phyloP scores from a whole-genome alignment of 2,329 filamentous ascomycete species.

The Knufia petricola region DNA sequence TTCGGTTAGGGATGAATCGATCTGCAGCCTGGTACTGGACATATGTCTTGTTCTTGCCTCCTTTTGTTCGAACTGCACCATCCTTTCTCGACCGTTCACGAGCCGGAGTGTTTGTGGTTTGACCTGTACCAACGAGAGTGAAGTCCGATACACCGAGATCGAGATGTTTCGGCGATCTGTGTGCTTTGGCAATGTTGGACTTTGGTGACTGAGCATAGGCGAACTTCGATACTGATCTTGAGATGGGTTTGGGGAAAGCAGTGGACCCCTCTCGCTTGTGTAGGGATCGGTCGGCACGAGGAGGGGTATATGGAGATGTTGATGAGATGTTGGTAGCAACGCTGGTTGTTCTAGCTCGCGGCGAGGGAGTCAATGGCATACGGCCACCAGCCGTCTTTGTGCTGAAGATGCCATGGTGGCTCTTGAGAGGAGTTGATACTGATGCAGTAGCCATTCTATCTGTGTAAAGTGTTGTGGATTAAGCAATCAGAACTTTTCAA shows the following conservation, averaged over 20 bases:
- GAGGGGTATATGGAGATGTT: constrained; percentile 68
- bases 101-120: constrained; percentile 41
- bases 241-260: constrained; percentile 61
- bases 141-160: constrained; percentile 92
- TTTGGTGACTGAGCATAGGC: constrained; percentile 81
- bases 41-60: constrained; percentile 64
- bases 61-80: constrained; percentile 42
- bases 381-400: constrained; percentile 88
- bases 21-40: constrained; percentile 64
- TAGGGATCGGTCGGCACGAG: constrained; percentile 58
- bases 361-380: constrained; percentile 88
- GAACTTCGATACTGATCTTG: constrained; percentile 45
- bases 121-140: constrained; percentile 73
- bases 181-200: constrained; percentile 77
- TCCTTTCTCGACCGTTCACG: constrained; percentile 47
- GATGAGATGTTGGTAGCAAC: constrained; percentile 33
- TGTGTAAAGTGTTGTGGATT: constrained; percentile 29
- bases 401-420: constrained; percentile 85
- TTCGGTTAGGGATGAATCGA: constrained; percentile 91
- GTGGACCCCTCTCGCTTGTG: constrained; percentile 71
- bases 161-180: constrained; percentile 70
- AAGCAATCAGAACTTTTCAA: constrained; percentile 27
- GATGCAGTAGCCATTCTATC: constrained; percentile 65
- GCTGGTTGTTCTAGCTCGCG: constrained; percentile 51
- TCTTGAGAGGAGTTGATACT: constrained; percentile 88